These are phyloP conservation scores for Boletus rubroflammeus DNA, from an alignment of 768 basidiomycete genomes.

Conservation along the genomic window DNA sequence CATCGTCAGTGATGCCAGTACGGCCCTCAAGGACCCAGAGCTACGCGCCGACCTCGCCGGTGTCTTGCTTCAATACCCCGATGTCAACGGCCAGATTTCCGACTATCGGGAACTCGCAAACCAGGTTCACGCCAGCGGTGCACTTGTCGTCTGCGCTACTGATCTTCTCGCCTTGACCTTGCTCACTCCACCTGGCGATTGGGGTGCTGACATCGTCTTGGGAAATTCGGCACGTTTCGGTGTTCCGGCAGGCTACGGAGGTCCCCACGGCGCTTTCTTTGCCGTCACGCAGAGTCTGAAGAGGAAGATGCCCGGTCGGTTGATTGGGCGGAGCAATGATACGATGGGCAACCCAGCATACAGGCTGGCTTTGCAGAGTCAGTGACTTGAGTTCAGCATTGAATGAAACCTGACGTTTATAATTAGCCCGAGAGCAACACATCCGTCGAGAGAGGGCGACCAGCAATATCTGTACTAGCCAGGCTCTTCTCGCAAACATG, in stretches of 20 bases:
- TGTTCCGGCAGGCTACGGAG: constrained; percentile 95
- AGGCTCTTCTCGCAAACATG: constrained; percentile 98
- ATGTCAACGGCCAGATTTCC: constrained; percentile 78
- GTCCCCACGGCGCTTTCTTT: constrained; percentile 97
- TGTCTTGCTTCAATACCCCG: constrained; percentile 90
- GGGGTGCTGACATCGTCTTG: constrained; percentile 95
- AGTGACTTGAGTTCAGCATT: constrained; percentile 29
- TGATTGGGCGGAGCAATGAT: constrained; percentile 90
- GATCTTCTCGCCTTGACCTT: constrained; percentile 91
- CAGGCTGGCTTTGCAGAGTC: constrained; percentile 90
- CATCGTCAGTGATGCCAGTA: constrained; percentile 58
- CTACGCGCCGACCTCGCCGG: constrained; percentile 71
- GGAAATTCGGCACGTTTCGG: constrained; percentile 97
- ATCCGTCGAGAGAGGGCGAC: constrained; percentile 98
- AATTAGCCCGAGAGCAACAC: constrained; percentile 87
- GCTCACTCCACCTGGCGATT: constrained; percentile 95
- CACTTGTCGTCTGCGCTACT: constrained; percentile 83
- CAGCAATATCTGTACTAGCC: constrained; percentile 96
- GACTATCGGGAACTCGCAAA: constrained; percentile 67
- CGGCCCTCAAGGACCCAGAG: constrained; percentile 48
- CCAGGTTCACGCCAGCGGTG: constrained; percentile 68
- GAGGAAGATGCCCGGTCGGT: constrained; percentile 97
- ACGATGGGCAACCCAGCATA: constrained; percentile 83
- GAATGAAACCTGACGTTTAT: constrained; percentile 7
- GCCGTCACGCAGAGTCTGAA: constrained; percentile 89